Evolutionary conservation across 306 rosid genomes (phyloP).

Genomic region (Vigna trinervia): DNA sequence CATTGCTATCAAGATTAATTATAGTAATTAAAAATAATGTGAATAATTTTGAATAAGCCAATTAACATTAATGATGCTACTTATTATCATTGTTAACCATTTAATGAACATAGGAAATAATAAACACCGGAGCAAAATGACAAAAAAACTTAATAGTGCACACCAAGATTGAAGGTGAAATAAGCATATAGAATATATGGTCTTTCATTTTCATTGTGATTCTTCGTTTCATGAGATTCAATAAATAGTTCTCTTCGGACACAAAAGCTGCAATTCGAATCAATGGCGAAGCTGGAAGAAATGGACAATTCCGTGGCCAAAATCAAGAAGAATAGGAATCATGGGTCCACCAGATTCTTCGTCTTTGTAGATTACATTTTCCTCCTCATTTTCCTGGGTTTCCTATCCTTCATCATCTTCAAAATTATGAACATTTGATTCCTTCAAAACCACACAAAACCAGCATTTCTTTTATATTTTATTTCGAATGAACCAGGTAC

Average conservation of each 20-base stretch:
- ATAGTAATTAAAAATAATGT: no score
- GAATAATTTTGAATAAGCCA: no score
- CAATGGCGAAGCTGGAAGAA: slow-evolving; percentile 67
- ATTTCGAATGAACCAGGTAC: slow-evolving; percentile 42
- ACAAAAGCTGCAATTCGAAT: slow-evolving; percentile 16
- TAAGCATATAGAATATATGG: not conserved
- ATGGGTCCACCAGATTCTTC: slow-evolving; percentile 67
- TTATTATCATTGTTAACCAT: no score
- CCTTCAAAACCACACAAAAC: slow-evolving; percentile 13
- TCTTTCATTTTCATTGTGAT: not conserved
- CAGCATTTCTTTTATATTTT: not conserved
- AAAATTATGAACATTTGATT: slow-evolving; percentile 59
- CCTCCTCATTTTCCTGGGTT: slow-evolving; percentile 60
- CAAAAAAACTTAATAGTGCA: no score
- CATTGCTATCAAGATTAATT: no score
- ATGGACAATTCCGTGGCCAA: slow-evolving; percentile 47
- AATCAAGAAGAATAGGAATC: slow-evolving; percentile 61
- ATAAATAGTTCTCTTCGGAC: slow-evolving; percentile 1
- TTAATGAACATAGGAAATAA: no score
- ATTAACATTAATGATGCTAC: no score
- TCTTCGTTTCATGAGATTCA: not conserved
- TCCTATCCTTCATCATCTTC: slow-evolving; percentile 68
- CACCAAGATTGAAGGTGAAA: not conserved
- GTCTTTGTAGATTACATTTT: slow-evolving; percentile 79
- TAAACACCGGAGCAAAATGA: no score